These are phyloP conservation scores for Epichloe uncinata DNA, from an alignment of 2,329 filamentous ascomycete genomes.

Conservation along the genomic window DNA sequence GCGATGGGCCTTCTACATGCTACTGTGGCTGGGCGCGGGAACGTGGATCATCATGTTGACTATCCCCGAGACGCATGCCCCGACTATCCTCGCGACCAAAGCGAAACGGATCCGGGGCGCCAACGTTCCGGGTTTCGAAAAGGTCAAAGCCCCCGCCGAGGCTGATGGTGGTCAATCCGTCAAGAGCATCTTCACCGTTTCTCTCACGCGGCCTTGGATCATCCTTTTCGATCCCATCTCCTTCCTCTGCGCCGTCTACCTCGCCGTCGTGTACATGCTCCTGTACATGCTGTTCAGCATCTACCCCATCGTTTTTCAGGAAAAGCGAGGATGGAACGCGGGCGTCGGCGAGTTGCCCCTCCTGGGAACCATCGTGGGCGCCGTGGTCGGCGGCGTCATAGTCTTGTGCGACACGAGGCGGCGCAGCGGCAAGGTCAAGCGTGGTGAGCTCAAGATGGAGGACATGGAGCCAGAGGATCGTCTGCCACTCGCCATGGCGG, in stretches of 20 bases:
- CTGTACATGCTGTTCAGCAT: conserved; percentile 47
- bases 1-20: conserved; percentile 39
- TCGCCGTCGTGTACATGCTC: conserved; percentile 37
- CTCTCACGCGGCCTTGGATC: conserved; percentile 38
- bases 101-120: conserved; percentile 35
- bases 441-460: conserved; percentile 19
- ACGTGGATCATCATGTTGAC: conserved; percentile 36
- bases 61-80: conserved; percentile 43
- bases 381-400: conserved; percentile 27
- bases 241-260: conserved; percentile 36
- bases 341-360: conserved; percentile 39
- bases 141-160: conserved; percentile 36
- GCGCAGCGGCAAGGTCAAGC: conserved; percentile 23
- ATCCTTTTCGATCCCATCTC: conserved; percentile 42
- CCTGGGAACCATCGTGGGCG: conserved; percentile 35
- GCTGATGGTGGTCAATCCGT: conserved; percentile 29
- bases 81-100: conserved; percentile 35
- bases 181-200: conserved; percentile 33
- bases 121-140: conserved; percentile 37
- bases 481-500: conserved; percentile 45
- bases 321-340: conserved; percentile 38
- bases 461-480: conserved; percentile 34
- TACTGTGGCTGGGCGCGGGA: conserved; percentile 28
- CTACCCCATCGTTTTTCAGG: conserved; percentile 41
- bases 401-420: conserved; percentile 26